phyloP scores from a whole-genome alignment of 139 green algal species.

The Dunaliella primolecta region DNA sequence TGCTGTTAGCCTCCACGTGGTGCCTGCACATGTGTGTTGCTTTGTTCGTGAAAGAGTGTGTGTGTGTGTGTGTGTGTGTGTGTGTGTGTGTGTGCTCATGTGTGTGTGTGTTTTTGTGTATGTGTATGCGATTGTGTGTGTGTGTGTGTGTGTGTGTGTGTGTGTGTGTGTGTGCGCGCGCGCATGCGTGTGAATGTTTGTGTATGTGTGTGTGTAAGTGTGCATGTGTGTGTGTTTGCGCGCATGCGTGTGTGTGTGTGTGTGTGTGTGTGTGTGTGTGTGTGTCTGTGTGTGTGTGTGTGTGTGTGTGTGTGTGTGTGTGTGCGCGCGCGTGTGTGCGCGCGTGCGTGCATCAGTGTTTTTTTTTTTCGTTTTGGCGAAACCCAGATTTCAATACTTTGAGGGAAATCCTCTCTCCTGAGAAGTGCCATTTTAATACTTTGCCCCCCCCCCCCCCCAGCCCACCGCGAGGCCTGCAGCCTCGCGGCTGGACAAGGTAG shows the following conservation, averaged over 20 bases:
- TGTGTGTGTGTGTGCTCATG: not conserved
- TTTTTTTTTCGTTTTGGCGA: too few relatives aligned
- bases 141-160: not conserved
- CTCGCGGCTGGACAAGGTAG: too few relatives aligned
- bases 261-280: conserved; percentile 1
- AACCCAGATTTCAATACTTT: too few relatives aligned
- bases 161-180: not conserved
- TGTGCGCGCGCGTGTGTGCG: not conserved
- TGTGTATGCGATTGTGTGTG: not conserved
- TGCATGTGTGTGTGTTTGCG: not conserved
- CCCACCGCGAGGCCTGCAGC: too few relatives aligned
- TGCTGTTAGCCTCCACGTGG: not conserved
- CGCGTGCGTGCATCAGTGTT: not conserved
- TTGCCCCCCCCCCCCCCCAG: too few relatives aligned
- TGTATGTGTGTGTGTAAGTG: not conserved
- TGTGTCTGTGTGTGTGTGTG: not conserved
- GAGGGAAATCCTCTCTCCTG: too few relatives aligned
- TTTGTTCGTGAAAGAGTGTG: not conserved
- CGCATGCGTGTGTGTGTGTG: not conserved
- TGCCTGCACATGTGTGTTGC: too few relatives aligned
- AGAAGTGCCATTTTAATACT: too few relatives aligned
- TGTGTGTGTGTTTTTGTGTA: not conserved
- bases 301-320: not conserved
- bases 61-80: not conserved
- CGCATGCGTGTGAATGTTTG: not conserved